Evolutionary conservation across 176 grass and related monocot genomes (phyloP), one percentile per base, ranked within the genome.

Genomic region (Typha latifolia): DNA sequence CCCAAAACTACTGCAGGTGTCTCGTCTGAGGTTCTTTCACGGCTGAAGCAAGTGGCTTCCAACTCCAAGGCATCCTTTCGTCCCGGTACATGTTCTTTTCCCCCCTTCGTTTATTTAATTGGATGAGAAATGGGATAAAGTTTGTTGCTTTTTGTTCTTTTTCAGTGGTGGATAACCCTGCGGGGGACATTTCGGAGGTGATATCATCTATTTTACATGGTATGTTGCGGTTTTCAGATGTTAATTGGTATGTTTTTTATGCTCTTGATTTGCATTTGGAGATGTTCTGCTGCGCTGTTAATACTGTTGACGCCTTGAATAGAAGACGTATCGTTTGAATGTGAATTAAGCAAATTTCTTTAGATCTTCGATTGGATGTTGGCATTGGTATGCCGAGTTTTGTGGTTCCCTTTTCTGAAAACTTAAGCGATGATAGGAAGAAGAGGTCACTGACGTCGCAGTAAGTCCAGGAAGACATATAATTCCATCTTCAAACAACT

Each of bases 181-280:
- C 59, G 11, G 12, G 51, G 12, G 47, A 49, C 21, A 32, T 64
- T 22, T 63, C 71, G 12, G 31, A 18, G 6, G 22, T 20, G 32
- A 64, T 73, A 73, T 63, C 61, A 12, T 73, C 61, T 22, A 51
- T 73, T 48, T 64, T 63, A 32, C 48, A 10, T 14, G 71, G 71
- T 73, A 73, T 32, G 61, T 47, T 47, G 34, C 20, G 43, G n/a
- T 34, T 34, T 61, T 71, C 47, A 48, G 31, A 61, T 21, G 53
- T 43, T 14, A 11, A 20, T 9, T 11, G 8, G 34, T 37, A 8
- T 37, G 7, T 27, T 61, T 19, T 19, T 47, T 48, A 48, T 62
- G 32, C 49, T 63, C 13, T 31, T 15, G 4, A 14, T 63, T 13
- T 4, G 27, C 3, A n/a, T 14, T 29, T 64, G 14, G 14, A 57